These are phyloP conservation scores for Pseudoneurospora amorphoporcata DNA, from an alignment of 495 filamentous ascomycete species.

Conservation along the genomic window DNA sequence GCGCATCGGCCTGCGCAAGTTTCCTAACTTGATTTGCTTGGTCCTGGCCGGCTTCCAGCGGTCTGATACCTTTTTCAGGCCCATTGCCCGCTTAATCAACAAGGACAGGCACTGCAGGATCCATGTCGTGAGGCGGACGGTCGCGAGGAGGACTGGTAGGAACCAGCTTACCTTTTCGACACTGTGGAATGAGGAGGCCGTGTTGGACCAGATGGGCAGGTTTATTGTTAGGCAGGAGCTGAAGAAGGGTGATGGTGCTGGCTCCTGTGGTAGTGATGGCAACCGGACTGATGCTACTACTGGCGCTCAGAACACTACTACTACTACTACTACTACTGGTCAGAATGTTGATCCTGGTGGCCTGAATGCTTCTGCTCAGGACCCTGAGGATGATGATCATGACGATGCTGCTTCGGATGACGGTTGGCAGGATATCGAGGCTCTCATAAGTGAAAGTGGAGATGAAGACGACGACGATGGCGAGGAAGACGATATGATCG, in stretches of 20 bases:
- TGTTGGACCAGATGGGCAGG: not conserved
- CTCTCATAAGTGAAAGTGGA: not conserved
- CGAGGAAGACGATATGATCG: not conserved
- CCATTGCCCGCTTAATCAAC: not conserved
- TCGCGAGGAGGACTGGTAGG: not conserved
- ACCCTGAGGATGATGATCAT: not conserved
- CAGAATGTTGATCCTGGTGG: not conserved
- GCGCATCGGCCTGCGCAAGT: not conserved
- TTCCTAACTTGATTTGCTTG: not conserved
- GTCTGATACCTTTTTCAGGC: not conserved
- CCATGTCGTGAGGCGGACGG: not conserved
- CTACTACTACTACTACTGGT: not conserved
- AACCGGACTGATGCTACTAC: not conserved
- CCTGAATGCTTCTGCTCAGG: not conserved
- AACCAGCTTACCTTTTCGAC: not conserved
- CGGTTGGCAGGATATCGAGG: not conserved
- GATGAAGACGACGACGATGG: not conserved
- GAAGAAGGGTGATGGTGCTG: not conserved
- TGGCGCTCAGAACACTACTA: not conserved
- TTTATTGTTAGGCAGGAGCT: not conserved
- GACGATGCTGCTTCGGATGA: not conserved
- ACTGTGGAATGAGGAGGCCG: not conserved
- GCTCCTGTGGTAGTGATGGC: not conserved
- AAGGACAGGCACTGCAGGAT: not conserved
- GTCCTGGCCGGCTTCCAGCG: not conserved